These are phyloP conservation scores for Sporothrix phasma DNA, from an alignment of 2,329 filamentous ascomycete species.

Conservation along the genomic window DNA sequence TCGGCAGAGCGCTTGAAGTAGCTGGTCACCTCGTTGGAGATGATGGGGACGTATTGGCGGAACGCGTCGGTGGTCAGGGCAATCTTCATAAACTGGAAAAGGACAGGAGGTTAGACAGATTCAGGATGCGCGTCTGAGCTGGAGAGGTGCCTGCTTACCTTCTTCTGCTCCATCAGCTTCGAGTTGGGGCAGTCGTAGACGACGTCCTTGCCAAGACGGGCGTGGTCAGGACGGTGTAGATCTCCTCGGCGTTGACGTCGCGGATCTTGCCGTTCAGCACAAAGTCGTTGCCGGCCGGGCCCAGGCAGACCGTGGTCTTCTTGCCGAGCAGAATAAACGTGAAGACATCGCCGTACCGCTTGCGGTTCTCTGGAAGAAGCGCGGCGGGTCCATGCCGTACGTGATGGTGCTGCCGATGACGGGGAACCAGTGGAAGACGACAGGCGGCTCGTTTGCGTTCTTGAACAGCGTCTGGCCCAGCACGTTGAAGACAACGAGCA, in stretches of 20 bases:
- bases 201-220: constrained; percentile 65
- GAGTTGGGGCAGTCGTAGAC: constrained; percentile 78
- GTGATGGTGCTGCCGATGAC: constrained; percentile 82
- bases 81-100: constrained; percentile 55
- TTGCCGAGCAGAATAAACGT: constrained; percentile 44
- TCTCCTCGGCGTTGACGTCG: constrained; percentile 45
- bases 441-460: constrained; percentile 69
- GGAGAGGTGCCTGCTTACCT: constrained; percentile 35
- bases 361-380: constrained; percentile 66
- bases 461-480: constrained; percentile 68
- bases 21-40: constrained; percentile 56
- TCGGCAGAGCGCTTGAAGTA: constrained; percentile 49
- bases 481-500: constrained; percentile 68
- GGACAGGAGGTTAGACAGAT: background rate
- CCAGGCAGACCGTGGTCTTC: constrained; percentile 41
- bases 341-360: constrained; percentile 50
- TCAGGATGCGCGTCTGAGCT: background rate
- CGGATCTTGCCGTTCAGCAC: constrained; percentile 45
- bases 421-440: constrained; percentile 75
- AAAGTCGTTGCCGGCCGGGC: constrained; percentile 44
- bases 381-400: constrained; percentile 90
- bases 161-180: constrained; percentile 85
- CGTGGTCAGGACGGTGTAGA: constrained; percentile 41
- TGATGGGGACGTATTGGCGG: constrained; percentile 57
- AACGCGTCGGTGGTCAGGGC: constrained; percentile 57